Evolutionary conservation across 169 alveolate genomes (phyloP), one percentile per base, ranked within the genome.

Genomic region (Perkinsus olseni): DNA sequence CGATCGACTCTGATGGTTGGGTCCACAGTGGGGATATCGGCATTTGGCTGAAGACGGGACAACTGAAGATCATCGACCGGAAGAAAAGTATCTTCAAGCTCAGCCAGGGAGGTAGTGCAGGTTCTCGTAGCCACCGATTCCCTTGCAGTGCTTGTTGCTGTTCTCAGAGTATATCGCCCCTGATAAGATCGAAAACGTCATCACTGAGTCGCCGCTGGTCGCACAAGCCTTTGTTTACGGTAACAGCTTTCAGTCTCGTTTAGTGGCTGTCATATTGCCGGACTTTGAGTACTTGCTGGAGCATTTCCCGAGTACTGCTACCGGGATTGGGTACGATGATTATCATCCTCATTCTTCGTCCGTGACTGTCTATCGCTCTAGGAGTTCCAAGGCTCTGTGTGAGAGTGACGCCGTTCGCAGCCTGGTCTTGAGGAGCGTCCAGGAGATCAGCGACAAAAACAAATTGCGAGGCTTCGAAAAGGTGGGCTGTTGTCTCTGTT

Each of bases 11-110:
- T 38, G 98, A 98, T 21, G 99, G 99, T 4, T 98, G 99, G 98
- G 92, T 98, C 38, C 98, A 97, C 94, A 96, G 98, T 31, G 99
- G 99, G 36, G 99, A 98, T 95, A 96, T 98, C 34, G 99, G 98
- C 8, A 92, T 92, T 39, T 91, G 96, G 74, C 93, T 91, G 38
- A 96, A 95, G 0, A 95, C 94, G 91, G 98, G 98, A 21, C 95
- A 98, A 0, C 74, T 97, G n/a, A 97, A 96, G 74, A 96, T 98
- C 74, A 97, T 97, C 74, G 99, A 98, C 94, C 95, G 99, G 94
- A 96, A 96, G 51, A 98, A 98, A 93, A 96, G 97, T 92, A 96
- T 98, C 39, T 98, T 97, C 93, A 98, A 98, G 36, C 93, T 94
- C 34, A 82, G 93, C 0, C 95, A 93, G 48, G 94, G 74, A 37